phyloP scores from a whole-genome alignment of 148 eudicot genomes.

The Rhododendron ferrugineum region DNA sequence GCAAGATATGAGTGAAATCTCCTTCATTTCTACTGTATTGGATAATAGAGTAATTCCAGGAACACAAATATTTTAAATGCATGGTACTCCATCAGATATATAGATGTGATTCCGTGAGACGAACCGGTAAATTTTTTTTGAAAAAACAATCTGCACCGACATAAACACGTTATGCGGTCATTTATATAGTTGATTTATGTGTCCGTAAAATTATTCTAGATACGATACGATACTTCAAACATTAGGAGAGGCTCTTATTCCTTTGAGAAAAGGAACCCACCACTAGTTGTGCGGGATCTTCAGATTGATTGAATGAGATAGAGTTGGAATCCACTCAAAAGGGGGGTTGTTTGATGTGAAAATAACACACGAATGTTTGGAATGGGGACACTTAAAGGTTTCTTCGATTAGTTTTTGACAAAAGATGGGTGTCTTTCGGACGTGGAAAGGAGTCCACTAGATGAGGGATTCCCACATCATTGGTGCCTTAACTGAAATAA shows the following conservation, averaged over 20 bases:
- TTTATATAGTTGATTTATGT: background rate
- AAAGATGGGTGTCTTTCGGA: background rate
- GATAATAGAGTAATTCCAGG: background rate
- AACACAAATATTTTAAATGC: background rate
- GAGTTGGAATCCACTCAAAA: conserved; percentile 41
- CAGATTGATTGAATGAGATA: conserved; percentile 26
- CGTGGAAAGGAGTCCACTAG: background rate
- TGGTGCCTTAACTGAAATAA: background rate
- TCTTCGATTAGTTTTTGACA: background rate
- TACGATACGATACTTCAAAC: background rate
- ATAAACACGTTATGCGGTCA: background rate
- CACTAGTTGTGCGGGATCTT: conserved; percentile 22
- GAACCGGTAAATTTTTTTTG: too few species aligned
- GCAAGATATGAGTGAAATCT: background rate
- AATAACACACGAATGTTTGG: conserved; percentile 9
- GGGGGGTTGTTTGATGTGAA: conserved; percentile 18
- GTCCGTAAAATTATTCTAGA: background rate
- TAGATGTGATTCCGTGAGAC: too few species aligned
- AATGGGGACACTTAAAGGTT: background rate
- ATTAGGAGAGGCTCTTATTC: background rate
- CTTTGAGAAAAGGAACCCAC: conserved; percentile 26
- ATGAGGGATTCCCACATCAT: background rate
- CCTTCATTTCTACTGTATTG: too few species aligned
- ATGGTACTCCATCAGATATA: too few species aligned
- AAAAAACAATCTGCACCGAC: background rate